Conservation (phyloP, 768 basidiomycete species). For the Leucogyrophana mollusca region DNA sequence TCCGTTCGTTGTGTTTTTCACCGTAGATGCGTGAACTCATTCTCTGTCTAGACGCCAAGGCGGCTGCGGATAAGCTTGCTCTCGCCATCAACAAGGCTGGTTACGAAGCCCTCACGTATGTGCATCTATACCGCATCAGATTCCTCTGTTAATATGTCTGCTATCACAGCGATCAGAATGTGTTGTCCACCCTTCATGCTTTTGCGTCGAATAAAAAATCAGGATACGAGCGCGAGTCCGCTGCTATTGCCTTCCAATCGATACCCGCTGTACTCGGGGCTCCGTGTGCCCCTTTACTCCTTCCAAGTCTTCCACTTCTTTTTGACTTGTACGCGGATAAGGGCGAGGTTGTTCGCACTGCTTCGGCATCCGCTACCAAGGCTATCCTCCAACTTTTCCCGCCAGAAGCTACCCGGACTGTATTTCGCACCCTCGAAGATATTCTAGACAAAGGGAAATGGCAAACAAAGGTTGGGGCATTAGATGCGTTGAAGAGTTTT, state of each 20-base stretch:
- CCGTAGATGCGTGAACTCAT: slow-evolving; percentile 1
- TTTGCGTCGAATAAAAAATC: slow-evolving; percentile 85
- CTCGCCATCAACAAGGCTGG: slow-evolving; percentile 67
- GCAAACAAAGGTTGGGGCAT: slow-evolving; percentile 89
- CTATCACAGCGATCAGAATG: slow-evolving; percentile 51
- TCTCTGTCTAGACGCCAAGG: slow-evolving; percentile 69
- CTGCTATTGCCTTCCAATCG: slow-evolving; percentile 77
- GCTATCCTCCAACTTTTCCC: slow-evolving; percentile 82
- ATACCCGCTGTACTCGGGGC: slow-evolving; percentile 69
- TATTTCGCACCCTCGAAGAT: slow-evolving; percentile 67
- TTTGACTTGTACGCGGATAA: slow-evolving; percentile 92
- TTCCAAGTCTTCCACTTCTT: slow-evolving; percentile 73
- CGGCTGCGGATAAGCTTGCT: slow-evolving; percentile 77
- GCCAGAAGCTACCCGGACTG: slow-evolving; percentile 71
- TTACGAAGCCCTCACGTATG: slow-evolving; percentile 59
- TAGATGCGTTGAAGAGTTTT: slow-evolving; percentile 81
- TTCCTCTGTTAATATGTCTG: slow-evolving; percentile 2
- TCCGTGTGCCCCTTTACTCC: slow-evolving; percentile 67
- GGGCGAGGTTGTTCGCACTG: slow-evolving; percentile 84
- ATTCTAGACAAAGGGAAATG: slow-evolving; percentile 88
- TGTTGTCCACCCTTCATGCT: slow-evolving; percentile 62
- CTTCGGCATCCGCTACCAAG: slow-evolving; percentile 80
- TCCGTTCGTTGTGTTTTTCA: slow-evolving; percentile 19
- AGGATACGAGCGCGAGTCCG: slow-evolving; percentile 86
- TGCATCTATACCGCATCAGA: slow-evolving; percentile 14